Conservation (phyloP, 352 stramenopile species). For the Pythium guiyangense region DNA sequence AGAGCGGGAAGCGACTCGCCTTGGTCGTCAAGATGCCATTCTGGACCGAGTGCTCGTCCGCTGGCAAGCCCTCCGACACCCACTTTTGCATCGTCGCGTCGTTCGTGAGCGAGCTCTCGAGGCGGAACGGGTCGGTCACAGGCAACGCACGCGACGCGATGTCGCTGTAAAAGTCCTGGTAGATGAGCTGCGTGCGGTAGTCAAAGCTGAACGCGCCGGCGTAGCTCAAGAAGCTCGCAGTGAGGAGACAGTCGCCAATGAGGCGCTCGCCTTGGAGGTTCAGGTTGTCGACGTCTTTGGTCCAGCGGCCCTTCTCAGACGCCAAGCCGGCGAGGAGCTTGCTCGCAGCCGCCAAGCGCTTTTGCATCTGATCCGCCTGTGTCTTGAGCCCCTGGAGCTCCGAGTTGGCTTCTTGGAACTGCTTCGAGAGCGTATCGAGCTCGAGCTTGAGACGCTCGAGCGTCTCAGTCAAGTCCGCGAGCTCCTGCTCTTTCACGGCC, state of each 20-base stretch:
- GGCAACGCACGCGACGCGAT: slow-evolving; percentile 72
- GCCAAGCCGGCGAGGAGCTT: slow-evolving; percentile 91
- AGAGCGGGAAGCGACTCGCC: slow-evolving; percentile 91
- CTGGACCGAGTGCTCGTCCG: slow-evolving; percentile 93
- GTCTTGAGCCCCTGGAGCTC: slow-evolving; percentile 91
- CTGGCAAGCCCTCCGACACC: slow-evolving; percentile 91
- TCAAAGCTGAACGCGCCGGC: slow-evolving; percentile 90
- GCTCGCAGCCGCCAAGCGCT: slow-evolving; percentile 87
- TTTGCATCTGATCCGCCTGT: slow-evolving; percentile 94
- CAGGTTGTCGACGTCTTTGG: slow-evolving; percentile 87
- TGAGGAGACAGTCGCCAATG: slow-evolving; percentile 89
- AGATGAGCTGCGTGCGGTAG: slow-evolving; percentile 87
- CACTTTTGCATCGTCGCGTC: slow-evolving; percentile 94
- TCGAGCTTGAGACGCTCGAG: slow-evolving; percentile 82
- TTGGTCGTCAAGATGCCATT: slow-evolving; percentile 96
- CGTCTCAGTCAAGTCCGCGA: slow-evolving; percentile 82
- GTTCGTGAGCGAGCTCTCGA: slow-evolving; percentile 90
- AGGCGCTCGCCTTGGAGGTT: slow-evolving; percentile 82
- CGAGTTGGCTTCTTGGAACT: slow-evolving; percentile 89
- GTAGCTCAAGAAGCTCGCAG: slow-evolving; percentile 89
- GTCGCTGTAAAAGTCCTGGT: slow-evolving; percentile 86
- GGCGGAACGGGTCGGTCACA: slow-evolving; percentile 82
- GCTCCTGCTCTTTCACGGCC: slow-evolving; percentile 85
- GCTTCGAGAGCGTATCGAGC: slow-evolving; percentile 86
- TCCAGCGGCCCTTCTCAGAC: slow-evolving; percentile 91